Conservation (phyloP, 106 monocot species). For the Amphibolis antarctica region DNA sequence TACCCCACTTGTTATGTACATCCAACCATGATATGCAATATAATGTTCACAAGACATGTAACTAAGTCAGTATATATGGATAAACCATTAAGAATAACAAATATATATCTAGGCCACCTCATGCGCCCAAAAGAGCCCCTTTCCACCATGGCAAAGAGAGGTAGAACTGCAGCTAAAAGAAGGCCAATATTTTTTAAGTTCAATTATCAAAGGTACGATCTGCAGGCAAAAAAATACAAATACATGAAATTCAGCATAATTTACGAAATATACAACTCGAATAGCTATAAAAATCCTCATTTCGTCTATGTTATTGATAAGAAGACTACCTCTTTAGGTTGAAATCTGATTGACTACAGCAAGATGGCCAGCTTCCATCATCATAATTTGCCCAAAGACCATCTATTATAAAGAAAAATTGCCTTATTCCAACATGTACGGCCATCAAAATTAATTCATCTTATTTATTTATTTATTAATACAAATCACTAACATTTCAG, state of each 20-base stretch:
- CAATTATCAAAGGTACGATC: slow-evolving; percentile 54
- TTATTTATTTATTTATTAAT: too few species aligned
- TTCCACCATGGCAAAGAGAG: slow-evolving; percentile 65
- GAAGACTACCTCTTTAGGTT: slow-evolving; percentile 53
- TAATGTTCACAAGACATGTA: slow-evolving; percentile 16
- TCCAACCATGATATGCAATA: slow-evolving; percentile 9
- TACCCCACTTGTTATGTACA: slow-evolving; percentile 68
- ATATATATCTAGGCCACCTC: slow-evolving; percentile 40
- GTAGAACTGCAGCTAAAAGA: slow-evolving; percentile 66
- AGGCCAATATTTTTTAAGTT: slow-evolving; percentile 80
- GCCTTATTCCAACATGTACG: too few species aligned
- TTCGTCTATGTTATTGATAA: not conserved
- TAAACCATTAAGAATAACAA: not conserved
- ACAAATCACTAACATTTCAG: too few species aligned
- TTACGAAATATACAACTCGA: not conserved
- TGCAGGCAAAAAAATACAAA: slow-evolving; percentile 11
- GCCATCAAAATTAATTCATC: too few species aligned
- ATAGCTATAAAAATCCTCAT: not conserved
- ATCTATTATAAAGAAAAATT: slow-evolving; percentile 43
- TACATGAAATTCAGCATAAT: not conserved
- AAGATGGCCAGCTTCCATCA: slow-evolving; percentile 90
- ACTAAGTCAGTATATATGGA: slow-evolving; percentile 1
- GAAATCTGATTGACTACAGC: slow-evolving; percentile 49
- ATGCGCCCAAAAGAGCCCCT: slow-evolving; percentile 91
- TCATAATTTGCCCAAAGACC: slow-evolving; percentile 92